A percentile compares a stretch with the other conserved stretches of the same genome.
Evolutionary conservation across 257 asterid genomes (phyloP).

Genomic region (Nicotiana tabacum): DNA sequence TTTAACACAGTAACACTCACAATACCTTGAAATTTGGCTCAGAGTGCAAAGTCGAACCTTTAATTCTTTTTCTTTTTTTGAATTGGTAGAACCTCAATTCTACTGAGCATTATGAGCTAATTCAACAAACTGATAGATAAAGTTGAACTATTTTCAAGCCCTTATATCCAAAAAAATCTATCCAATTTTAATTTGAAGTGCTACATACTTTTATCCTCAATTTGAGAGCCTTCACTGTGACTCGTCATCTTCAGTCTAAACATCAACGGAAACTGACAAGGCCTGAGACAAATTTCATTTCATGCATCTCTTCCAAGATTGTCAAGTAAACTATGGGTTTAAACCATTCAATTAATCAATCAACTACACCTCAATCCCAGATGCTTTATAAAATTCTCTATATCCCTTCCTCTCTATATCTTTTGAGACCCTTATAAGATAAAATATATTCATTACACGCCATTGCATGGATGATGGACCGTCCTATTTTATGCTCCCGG

Average conservation of each 20-base stretch:
- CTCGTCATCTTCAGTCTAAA: background rate
- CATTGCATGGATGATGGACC: background rate
- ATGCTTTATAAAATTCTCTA: background rate
- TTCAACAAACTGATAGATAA: background rate
- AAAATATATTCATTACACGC: background rate
- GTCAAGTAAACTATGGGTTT: background rate
- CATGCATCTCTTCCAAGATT: slow-evolving; percentile 1
- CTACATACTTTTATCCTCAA: background rate
- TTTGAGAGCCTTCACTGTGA: background rate
- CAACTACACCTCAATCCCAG: background rate
- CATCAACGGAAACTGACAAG: background rate
- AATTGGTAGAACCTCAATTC: background rate
- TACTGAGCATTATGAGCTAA: background rate
- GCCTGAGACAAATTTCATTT: background rate
- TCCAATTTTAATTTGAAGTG: background rate
- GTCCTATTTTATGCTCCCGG: background rate
- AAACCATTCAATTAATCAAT: background rate
- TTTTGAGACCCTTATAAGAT: background rate
- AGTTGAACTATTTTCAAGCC: background rate
- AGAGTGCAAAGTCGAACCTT: background rate
- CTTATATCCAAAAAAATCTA: background rate
- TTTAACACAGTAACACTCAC: too few relatives aligned
- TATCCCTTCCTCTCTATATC: background rate
- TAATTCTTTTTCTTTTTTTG: background rate
- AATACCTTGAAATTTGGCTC: background rate